These are phyloP conservation scores for Penicillium sp. DNA, from an alignment of 2,329 filamentous ascomycete genomes.

Conservation along the genomic window DNA sequence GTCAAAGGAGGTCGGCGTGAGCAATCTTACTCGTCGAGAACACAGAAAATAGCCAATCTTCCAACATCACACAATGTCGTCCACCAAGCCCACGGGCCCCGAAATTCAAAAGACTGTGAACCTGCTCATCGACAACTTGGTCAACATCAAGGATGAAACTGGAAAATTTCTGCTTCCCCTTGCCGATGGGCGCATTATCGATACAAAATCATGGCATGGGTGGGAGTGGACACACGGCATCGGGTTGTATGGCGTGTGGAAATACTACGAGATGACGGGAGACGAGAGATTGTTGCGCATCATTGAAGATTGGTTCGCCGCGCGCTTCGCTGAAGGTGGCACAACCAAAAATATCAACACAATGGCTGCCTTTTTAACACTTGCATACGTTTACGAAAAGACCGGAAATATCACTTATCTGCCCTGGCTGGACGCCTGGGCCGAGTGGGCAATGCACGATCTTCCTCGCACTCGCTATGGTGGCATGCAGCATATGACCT, in stretches of 20 bases:
- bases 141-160: slow-evolving; percentile 74
- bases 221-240: slow-evolving; percentile 85
- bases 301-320: slow-evolving; percentile 71
- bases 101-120: slow-evolving; percentile 58
- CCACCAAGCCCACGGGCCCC: slow-evolving; percentile 23
- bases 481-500: slow-evolving; percentile 74
- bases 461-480: slow-evolving; percentile 69
- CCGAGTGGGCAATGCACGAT: slow-evolving; percentile 78
- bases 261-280: slow-evolving; percentile 73
- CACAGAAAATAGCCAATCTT: background rate
- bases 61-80: slow-evolving; percentile 16
- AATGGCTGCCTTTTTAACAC: slow-evolving; percentile 73
- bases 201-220: slow-evolving; percentile 73
- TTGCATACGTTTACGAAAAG: slow-evolving; percentile 76
- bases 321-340: slow-evolving; percentile 65
- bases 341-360: slow-evolving; percentile 87
- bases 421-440: slow-evolving; percentile 78
- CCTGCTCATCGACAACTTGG: slow-evolving; percentile 68
- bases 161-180: slow-evolving; percentile 72
- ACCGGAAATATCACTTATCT: slow-evolving; percentile 67
- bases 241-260: slow-evolving; percentile 77
- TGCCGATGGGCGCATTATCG: slow-evolving; percentile 71
- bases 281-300: slow-evolving; percentile 60
- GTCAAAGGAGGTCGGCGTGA: background rate
- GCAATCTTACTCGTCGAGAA: background rate